Percentiles rank a stretch among this genome's conserved stretches.
Conservation (phyloP, 2,329 filamentous ascomycete species). For the Chaetomiaceae sp. region DNA sequence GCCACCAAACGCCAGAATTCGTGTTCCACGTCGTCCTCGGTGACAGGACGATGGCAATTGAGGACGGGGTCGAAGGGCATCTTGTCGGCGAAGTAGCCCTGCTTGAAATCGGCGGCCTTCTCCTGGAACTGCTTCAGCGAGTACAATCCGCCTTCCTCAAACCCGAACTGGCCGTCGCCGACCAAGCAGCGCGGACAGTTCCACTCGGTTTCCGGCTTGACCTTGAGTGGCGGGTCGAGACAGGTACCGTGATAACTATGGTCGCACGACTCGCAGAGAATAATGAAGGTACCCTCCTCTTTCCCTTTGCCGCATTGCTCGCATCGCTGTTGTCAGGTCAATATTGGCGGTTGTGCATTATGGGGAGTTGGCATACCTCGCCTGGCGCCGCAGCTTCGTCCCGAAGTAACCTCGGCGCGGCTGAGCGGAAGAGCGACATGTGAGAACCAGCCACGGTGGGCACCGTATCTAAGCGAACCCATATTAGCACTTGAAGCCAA, state of each 20-base stretch:
- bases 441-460: constrained; percentile 93
- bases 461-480: constrained; percentile 57
- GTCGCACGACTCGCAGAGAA: constrained; percentile 89
- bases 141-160: constrained; percentile 93
- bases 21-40: constrained; percentile 89
- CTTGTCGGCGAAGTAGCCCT: constrained; percentile 84
- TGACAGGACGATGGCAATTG: constrained; percentile 73
- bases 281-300: constrained; percentile 63
- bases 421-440: constrained; percentile 88
- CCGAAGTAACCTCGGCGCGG: constrained; percentile 59
- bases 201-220: constrained; percentile 81
- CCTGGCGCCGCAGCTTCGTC: constrained; percentile 43
- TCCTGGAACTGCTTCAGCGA: constrained; percentile 94
- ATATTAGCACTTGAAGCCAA: too few relatives aligned
- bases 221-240: constrained; percentile 76
- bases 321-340: constrained; percentile 55
- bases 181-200: constrained; percentile 93
- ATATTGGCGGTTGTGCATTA: not conserved
- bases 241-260: constrained; percentile 80
- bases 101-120: constrained; percentile 91
- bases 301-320: constrained; percentile 72
- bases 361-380: constrained; percentile 32
- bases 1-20: constrained; percentile 97
- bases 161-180: constrained; percentile 93
- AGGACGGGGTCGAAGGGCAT: constrained; percentile 81